Evolutionary conservation across 2,329 filamentous ascomycete genomes (phyloP), one percentile per base, ranked within the genome.

Genomic region (Pseudogymnoascus sp.): DNA sequence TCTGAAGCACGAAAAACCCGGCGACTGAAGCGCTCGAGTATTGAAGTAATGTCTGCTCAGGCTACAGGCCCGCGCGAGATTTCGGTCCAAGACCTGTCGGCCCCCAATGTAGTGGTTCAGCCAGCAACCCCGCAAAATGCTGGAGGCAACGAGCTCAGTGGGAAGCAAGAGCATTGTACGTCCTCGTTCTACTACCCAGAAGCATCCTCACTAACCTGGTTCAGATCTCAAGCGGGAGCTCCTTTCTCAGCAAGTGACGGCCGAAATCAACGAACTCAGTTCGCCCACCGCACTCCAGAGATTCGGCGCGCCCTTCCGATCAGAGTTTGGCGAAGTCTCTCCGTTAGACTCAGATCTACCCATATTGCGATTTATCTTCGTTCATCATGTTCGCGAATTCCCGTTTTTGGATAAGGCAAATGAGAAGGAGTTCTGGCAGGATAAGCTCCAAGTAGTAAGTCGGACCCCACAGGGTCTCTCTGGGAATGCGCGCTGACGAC

Each of bases 341-440:
- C 95, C 95, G 13, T 83, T 96, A 65, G 92, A 99, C 73, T 97
- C 93, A 1, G 93, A 97, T 70, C 82, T 99, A 29, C 95, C 95
- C 17, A 89, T 99, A 66, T 81, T 99, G 66, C 86, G 95, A 68
- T 97, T 95, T 78, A 96, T 99, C 72, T 99, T 99, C 74, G 95
- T 97, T 62, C 89, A 97, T 74, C 93, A 97, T 86, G 87, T 99
- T 65, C 91, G 95, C 72, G 96, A 97, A 71, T 99, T 99, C 71
- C 95, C 95, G 1, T 99, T 99, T 73, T 84, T 99, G 67, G 92
- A 99, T 77, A 91, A 96, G 80, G 95, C 95, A 21, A 89, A 86
- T 72, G 95, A 99, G 82, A 96, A 97, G 83, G 95, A 99, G 77
- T 99, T 99, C 72, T 99, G 95, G 95, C 95, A 99, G 78, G 92